These are phyloP conservation scores for Mucor mucedo DNA, from an alignment of 371 early-diverging fungal species.

Conservation along the genomic window DNA sequence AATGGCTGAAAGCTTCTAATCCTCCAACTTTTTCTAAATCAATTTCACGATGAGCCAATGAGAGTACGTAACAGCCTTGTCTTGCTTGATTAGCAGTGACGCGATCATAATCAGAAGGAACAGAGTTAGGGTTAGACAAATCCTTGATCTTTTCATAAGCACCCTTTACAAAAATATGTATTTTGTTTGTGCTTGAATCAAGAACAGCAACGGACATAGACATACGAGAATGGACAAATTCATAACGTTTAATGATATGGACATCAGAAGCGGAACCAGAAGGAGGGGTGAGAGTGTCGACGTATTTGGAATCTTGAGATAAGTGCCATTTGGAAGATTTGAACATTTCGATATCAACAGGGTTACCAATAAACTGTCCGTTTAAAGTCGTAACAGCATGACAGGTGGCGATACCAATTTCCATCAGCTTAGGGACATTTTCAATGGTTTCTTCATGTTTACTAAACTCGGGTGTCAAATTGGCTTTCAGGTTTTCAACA, in stretches of 20 bases:
- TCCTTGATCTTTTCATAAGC: conserved; percentile 81
- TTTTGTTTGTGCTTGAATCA: conserved; percentile 56
- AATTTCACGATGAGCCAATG: conserved; percentile 66
- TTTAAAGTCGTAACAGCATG: conserved; percentile 82
- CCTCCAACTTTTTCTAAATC: conserved; percentile 44
- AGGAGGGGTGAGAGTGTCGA: conserved; percentile 51
- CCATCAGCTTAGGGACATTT: conserved; percentile 46
- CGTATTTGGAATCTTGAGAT: conserved; percentile 33
- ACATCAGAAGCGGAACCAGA: conserved; percentile 32
- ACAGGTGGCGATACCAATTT: conserved; percentile 78
- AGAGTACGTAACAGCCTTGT: conserved; percentile 83
- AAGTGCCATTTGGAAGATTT: conserved; percentile 65
- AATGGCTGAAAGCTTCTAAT: conserved; percentile 43
- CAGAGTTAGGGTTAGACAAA: conserved; percentile 49
- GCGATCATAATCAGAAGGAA: conserved; percentile 73
- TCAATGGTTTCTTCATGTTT: conserved; percentile 40
- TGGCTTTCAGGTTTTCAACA: conserved; percentile 25
- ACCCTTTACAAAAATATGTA: conserved; percentile 82
- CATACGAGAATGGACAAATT: conserved; percentile 84
- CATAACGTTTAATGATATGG: conserved; percentile 73
- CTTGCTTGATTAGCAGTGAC: conserved; percentile 62
- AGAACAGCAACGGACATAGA: conserved; percentile 86
- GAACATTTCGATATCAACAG: conserved; percentile 94
- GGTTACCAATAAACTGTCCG: conserved; percentile 75
- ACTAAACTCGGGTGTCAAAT: conserved; percentile 23